phyloP scores from a whole-genome alignment of 2,329 filamentous ascomycete species.

The Calonectria pteridis region DNA sequence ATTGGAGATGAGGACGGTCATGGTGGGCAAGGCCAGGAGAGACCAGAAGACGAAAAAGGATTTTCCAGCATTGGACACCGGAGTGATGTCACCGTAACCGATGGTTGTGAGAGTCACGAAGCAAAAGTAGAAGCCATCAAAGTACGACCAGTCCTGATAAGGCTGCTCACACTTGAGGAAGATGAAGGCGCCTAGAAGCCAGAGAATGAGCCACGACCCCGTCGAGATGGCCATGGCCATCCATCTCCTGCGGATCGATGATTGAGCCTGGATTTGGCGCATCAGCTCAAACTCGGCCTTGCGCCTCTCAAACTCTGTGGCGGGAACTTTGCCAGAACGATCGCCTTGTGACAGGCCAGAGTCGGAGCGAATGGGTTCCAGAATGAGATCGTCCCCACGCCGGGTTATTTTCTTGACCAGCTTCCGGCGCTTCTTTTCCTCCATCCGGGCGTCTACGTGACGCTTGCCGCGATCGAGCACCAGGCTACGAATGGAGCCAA shows the following conservation, averaged over 20 bases:
- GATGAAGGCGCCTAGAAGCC: slow-evolving; percentile 83
- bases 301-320: slow-evolving; percentile 69
- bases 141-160: slow-evolving; percentile 78
- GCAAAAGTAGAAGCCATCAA: slow-evolving; percentile 85
- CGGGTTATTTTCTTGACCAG: slow-evolving; percentile 60
- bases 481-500: slow-evolving; percentile 80
- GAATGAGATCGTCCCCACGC: slow-evolving; percentile 60
- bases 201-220: slow-evolving; percentile 77
- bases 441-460: slow-evolving; percentile 67
- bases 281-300: slow-evolving; percentile 82
- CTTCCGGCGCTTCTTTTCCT: slow-evolving; percentile 69
- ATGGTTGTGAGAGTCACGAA: slow-evolving; percentile 88
- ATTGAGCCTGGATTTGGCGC: slow-evolving; percentile 80
- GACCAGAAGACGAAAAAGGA: slow-evolving; percentile 97
- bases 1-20: slow-evolving; percentile 87
- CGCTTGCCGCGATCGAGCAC: slow-evolving; percentile 69
- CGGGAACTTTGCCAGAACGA: slow-evolving; percentile 29
- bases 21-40: slow-evolving; percentile 85
- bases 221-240: slow-evolving; percentile 77
- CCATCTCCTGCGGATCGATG: slow-evolving; percentile 78
- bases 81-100: slow-evolving; percentile 86
- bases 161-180: slow-evolving; percentile 69
- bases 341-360: slow-evolving; percentile 16
- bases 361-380: slow-evolving; percentile 60
- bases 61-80: slow-evolving; percentile 81